Evolutionary conservation across 495 filamentous ascomycete species (phyloP).

Genomic region (Aspergillus biplanus): DNA sequence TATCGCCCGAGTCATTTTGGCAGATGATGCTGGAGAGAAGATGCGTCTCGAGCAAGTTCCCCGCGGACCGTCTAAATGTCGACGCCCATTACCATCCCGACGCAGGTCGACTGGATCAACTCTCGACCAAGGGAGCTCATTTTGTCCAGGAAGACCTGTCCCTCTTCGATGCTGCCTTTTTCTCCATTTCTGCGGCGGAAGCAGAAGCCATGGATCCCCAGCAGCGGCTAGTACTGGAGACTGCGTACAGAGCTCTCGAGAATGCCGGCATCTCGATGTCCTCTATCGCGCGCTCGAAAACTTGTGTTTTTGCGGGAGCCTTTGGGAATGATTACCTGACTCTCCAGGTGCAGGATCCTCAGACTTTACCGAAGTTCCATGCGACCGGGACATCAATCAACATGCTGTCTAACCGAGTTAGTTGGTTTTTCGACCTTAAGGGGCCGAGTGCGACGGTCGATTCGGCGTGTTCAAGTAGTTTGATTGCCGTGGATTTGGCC

Average conservation of each 20-base stretch:
- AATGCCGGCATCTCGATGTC: conserved; percentile 32
- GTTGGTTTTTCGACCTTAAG: conserved; percentile 44
- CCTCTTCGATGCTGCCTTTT: conserved; percentile 13
- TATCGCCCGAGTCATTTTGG: too few relatives aligned
- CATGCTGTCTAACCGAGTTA: conserved; percentile 46
- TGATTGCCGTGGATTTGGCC: conserved; percentile 54
- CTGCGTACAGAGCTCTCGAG: conserved; percentile 62
- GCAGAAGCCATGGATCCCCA: conserved; percentile 24
- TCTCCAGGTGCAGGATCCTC: conserved; percentile 29
- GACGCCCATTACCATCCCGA: conserved; percentile 12
- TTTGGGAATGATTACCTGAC: conserved; percentile 34
- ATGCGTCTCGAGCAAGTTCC: too few relatives aligned
- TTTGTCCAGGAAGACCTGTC: conserved; percentile 14
- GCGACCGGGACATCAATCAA: conserved; percentile 35
- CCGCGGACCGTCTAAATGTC: conserved; percentile 6
- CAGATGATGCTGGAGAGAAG: too few relatives aligned
- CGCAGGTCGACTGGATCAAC: background rate
- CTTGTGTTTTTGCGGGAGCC: conserved; percentile 48
- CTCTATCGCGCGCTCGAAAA: conserved; percentile 45
- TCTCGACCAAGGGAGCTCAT: conserved; percentile 2
- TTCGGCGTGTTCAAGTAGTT: conserved; percentile 54
- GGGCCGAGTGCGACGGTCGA: conserved; percentile 48
- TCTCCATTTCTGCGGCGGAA: conserved; percentile 11
- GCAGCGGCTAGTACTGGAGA: conserved; percentile 58
- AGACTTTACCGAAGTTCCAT: conserved; percentile 33